Conservation (phyloP, 331 rosid species). For the Cydonia oblonga region DNA sequence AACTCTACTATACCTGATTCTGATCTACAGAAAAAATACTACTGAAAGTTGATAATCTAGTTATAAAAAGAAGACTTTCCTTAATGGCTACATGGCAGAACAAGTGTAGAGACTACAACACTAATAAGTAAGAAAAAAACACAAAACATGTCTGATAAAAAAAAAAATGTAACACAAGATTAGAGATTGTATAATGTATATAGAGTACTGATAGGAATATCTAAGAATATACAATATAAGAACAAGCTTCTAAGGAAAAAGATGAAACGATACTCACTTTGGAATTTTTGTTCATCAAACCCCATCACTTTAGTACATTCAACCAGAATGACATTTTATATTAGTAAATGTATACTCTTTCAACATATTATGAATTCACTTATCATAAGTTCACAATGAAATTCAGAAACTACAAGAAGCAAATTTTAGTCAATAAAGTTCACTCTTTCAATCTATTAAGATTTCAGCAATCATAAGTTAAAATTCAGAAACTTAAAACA, state of each 20-base stretch:
- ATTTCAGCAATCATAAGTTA: not conserved
- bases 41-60: constrained; percentile 14
- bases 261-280: not conserved
- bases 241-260: not conserved
- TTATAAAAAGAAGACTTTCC: not conserved
- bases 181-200: not conserved
- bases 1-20: constrained; percentile 85
- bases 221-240: not conserved
- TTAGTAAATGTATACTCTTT: not conserved
- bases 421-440: not conserved
- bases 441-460: not conserved
- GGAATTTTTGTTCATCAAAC: not conserved
- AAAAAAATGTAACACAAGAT: too few species aligned
- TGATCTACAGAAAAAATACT: constrained; percentile 48
- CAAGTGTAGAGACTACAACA: not conserved
- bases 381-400: not conserved
- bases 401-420: not conserved
- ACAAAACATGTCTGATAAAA: not conserved
- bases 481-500: not conserved
- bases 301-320: not conserved
- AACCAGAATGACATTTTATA: not conserved
- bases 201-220: not conserved
- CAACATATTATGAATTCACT: not conserved
- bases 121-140: not conserved
- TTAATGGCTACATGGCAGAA: not conserved